These are phyloP conservation scores for Mollisiaceae sp. DNA, from an alignment of 2,329 filamentous ascomycete species.

Conservation along the genomic window DNA sequence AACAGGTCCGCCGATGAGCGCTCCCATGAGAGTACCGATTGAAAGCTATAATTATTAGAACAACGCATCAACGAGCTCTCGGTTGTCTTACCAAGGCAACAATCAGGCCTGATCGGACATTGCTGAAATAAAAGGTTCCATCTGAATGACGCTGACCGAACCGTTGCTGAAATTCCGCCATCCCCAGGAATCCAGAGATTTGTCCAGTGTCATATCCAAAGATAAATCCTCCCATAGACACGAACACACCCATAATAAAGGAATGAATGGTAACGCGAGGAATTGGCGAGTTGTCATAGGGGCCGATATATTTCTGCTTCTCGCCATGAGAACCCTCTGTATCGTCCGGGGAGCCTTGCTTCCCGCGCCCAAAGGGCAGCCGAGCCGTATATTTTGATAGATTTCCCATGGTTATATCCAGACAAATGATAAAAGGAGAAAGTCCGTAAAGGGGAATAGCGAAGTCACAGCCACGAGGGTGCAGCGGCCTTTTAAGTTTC, in stretches of 20 bases:
- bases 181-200: constrained; percentile 68
- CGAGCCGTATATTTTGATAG: constrained; percentile 24
- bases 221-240: constrained; percentile 43
- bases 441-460: constrained; percentile 10
- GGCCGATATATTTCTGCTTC: constrained; percentile 24
- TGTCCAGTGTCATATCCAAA: constrained; percentile 68
- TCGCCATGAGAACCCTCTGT: constrained; percentile 25
- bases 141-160: constrained; percentile 52
- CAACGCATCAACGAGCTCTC: constrained; percentile 39
- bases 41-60: constrained; percentile 66
- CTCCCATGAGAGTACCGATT: constrained; percentile 78
- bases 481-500: constrained; percentile 3
- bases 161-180: constrained; percentile 56
- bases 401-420: constrained; percentile 25
- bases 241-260: constrained; percentile 35
- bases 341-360: constrained; percentile 16
- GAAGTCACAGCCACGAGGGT: not conserved
- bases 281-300: constrained; percentile 28
- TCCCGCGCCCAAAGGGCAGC: constrained; percentile 20
- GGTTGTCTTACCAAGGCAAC: constrained; percentile 50
- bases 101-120: constrained; percentile 66
- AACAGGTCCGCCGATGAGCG: constrained; percentile 72
- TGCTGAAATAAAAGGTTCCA: constrained; percentile 53
- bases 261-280: constrained; percentile 31
- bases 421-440: constrained; percentile 12